Evolutionary conservation across 345 rosid genomes (phyloP), one percentile per base, ranked within the genome.

Genomic region (Dovyalis caffra): DNA sequence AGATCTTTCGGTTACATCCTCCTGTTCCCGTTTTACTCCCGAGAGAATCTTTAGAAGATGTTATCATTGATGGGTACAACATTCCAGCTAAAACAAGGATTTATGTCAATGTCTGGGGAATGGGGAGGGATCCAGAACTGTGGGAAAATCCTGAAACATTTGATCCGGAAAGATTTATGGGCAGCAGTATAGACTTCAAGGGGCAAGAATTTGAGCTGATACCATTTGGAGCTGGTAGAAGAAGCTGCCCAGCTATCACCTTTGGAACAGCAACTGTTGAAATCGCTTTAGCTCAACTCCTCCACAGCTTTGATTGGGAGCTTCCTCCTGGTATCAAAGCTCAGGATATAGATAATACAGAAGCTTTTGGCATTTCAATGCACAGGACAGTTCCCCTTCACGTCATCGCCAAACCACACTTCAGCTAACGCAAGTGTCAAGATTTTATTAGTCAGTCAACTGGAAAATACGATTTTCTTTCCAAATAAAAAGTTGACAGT

Each of bases 321-420:
- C 74, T 76, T 32, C 74, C 79, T 9, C 61, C 74, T 6, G 79
- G 79, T 16, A 18, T 62, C 56, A 63, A 34, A 76, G 64, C 79
- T 35, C 51, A 51, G 9, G 79, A 76, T 64, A 63, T 76, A 32
- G 79, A 70, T 53, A 76, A 76, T 25, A 76, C 70, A n/a, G 79
- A 76, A 76, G 79, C 74, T 68, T 76, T 76, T 21, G 79, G 74
- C 53, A 76, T 76, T 47, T 76, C 79, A 33, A 76, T 76, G 74
- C 79, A 76, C 70, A 70, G 74, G 74, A 37, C 40, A 49, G 64
- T 51, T 69, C 74, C 79, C 38, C 67, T 76, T n/a, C 74, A 76
- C 16, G 65, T 70, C 53, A 26, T 70, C 18, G 79, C 74, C 69
- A 76, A 76, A 64, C 56, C 79, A 23, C 60, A 49, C 67, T 67